Conservation (phyloP, 2,329 filamentous ascomycete genomes). For the Cladorrhinum sp. region DNA sequence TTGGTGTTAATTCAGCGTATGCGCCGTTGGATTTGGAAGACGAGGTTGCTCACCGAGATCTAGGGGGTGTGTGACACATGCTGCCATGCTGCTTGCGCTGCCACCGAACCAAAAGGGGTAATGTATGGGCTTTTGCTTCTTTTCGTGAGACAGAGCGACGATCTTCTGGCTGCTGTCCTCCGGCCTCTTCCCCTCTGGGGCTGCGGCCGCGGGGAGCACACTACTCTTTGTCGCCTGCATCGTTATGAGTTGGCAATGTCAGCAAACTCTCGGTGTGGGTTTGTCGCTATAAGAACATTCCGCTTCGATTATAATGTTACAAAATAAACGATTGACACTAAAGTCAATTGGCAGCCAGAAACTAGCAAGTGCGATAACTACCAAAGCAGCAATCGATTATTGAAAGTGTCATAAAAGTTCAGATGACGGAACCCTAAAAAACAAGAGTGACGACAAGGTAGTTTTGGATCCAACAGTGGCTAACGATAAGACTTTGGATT, state of each 20-base stretch:
- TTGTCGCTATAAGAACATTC: slow-evolving; percentile 18
- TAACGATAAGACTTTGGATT: slow-evolving; percentile 9
- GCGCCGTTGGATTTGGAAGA: neutral
- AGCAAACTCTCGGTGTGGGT: neutral
- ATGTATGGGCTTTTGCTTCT: slow-evolving; percentile 42
- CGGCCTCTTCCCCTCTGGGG: slow-evolving; percentile 1
- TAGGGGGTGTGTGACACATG: slow-evolving; percentile 29
- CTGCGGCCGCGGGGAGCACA: slow-evolving; percentile 6
- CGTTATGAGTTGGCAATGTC: neutral
- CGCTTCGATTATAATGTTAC: neutral
- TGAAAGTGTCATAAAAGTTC: neutral
- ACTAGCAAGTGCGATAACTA: neutral
- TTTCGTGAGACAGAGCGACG: neutral
- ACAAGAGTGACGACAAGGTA: neutral
- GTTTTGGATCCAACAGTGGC: neutral
- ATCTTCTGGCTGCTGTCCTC: slow-evolving; percentile 4
- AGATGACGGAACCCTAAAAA: neutral
- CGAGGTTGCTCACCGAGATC: slow-evolving; percentile 24
- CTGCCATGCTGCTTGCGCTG: slow-evolving; percentile 50
- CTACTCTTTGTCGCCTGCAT: slow-evolving; percentile 19
- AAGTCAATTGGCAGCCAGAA: neutral
- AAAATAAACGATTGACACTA: neutral
- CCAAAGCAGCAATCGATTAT: neutral
- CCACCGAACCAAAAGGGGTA: slow-evolving; percentile 97
- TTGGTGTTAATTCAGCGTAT: slow-evolving; percentile 2